Evolutionary conservation across 768 basidiomycete species (phyloP).

Genomic region (Termitomyces sp.): DNA sequence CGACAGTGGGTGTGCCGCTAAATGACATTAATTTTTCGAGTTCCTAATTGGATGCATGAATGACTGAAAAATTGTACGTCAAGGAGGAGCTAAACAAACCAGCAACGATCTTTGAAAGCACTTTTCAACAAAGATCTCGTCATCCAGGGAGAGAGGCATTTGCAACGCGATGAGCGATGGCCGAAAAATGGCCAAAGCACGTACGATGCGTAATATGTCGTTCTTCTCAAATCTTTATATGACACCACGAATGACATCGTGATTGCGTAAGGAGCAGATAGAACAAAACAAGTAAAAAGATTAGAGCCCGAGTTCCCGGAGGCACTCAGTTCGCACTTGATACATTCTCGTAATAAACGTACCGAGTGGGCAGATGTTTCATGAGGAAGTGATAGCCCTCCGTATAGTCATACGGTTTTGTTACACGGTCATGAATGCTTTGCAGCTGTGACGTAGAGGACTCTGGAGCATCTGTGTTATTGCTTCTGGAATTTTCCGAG

Average conservation of each 20-base stretch:
- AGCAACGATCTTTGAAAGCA: slow-evolving; percentile 92
- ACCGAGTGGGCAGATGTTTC: slow-evolving; percentile 86
- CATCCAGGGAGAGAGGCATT: slow-evolving; percentile 95
- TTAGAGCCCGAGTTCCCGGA: slow-evolving; percentile 36
- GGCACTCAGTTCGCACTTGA: slow-evolving; percentile 34
- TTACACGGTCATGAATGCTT: slow-evolving; percentile 60
- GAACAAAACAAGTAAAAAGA: slow-evolving; percentile 20
- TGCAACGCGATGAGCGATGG: slow-evolving; percentile 97
- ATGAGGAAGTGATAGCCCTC: slow-evolving; percentile 96
- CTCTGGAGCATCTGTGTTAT: slow-evolving; percentile 20
- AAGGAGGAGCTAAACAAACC: slow-evolving; percentile 35
- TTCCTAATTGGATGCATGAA: slow-evolving; percentile 48
- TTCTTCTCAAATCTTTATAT: slow-evolving; percentile 85
- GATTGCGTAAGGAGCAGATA: slow-evolving; percentile 6
- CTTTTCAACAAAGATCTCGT: slow-evolving; percentile 94
- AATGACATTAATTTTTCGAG: slow-evolving; percentile 96
- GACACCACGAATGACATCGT: slow-evolving; percentile 11
- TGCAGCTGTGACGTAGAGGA: slow-evolving; percentile 37
- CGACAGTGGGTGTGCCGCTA: slow-evolving; percentile 94
- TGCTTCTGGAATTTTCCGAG: slow-evolving; percentile 13
- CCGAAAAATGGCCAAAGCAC: slow-evolving; percentile 89
- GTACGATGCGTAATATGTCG: slow-evolving; percentile 90
- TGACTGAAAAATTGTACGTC: slow-evolving; percentile 8
- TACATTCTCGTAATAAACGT: slow-evolving; percentile 36
- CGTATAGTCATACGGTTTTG: slow-evolving; percentile 87